Percentiles rank a stretch among this genome's conserved stretches.
These are phyloP conservation scores for Mantamonas sphyraenae DNA, from an alignment of 78 protist genomes.

Conservation along the genomic window DNA sequence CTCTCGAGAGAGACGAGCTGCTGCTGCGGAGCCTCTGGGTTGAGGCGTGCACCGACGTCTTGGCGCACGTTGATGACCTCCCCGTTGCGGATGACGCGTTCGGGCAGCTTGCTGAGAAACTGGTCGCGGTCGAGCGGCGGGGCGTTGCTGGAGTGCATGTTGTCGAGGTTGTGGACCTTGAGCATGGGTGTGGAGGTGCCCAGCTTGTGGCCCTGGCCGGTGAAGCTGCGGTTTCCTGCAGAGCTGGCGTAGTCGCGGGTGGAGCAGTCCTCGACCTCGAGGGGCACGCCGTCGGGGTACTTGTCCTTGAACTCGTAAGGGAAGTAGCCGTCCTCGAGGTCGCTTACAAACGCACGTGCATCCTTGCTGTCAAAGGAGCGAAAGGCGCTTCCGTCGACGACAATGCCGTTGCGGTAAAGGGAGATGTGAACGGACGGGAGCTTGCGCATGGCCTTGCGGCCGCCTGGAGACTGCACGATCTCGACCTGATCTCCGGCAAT, in stretches of 20 bases:
- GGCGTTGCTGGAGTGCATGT: not conserved
- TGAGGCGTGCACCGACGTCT: not conserved
- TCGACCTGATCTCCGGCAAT: not conserved
- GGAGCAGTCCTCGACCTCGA: conserved; percentile 11
- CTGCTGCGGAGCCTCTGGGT: not conserved
- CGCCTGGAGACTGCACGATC: not conserved
- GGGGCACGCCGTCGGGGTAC: conserved; percentile 29
- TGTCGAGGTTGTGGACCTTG: not conserved
- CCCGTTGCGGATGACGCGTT: conserved; percentile 2
- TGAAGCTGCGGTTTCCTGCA: no score
- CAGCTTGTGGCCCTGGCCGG: no score
- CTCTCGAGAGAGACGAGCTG: not conserved
- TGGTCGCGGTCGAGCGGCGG: not conserved
- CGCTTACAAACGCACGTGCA: conserved; percentile 10
- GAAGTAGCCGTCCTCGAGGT: conserved; percentile 43
- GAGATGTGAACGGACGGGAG: not conserved
- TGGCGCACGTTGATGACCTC: not conserved
- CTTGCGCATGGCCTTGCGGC: not conserved
- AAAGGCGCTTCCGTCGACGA: not conserved
- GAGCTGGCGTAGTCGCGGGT: not conserved
- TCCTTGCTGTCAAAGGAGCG: not conserved
- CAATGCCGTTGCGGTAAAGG: not conserved
- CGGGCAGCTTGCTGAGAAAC: conserved; percentile 1
- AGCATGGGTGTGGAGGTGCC: not conserved
- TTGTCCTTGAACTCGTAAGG: conserved; percentile 33